Evolutionary conservation across 148 eudicot genomes (phyloP), one percentile per base, ranked within the genome.

Genomic region (Fagopyrum esculentum): DNA sequence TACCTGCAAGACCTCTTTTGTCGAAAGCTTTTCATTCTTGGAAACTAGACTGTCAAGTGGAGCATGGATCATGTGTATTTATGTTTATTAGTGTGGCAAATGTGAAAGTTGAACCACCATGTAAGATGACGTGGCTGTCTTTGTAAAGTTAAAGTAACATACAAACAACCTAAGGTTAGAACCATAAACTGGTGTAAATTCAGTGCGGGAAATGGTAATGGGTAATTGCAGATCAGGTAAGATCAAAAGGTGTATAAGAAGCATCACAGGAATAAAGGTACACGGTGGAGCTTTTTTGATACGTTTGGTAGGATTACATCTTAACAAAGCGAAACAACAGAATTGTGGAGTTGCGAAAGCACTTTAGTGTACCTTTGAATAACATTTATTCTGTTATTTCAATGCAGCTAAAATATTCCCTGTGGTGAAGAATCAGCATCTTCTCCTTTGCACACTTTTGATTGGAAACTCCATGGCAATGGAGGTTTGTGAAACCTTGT

Each of bases 361-460:
- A 12, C 70, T 40, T 59, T 19, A 10, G 9, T 13, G 47, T 19
- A 7, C 19, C 19, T 47, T 46, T 26, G n/a, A 29, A 45, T 45
- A 45, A 6, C 52, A 9, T 48, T 35, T 75, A 9, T 54, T 56
- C 66, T 77, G 29, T 80, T 69, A 77, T 45, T 55, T 54, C 61
- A 80, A 72, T 84, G 82, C 93, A 95, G 98, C 96, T 75, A 95
- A 88, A 80, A 95, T 95, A 83, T 90, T 89, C 78, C 93, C 97
- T 10, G 97, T 95, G 73, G 99, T 95, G 74, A 95, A 95, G 88
- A 95, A 92, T 85, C 99, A 95, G 73, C 99, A 95, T 75, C 90
- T 92, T 69, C 56, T 95, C 83, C 99, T 95, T 29, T 95, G 99
- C 81, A 95, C 97, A 43, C 93, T 95, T 69, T 85, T 95, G 80